Base-by-base conservation (phyloP, 805 yeast genomes). In the Starmerella sp. region DNA sequence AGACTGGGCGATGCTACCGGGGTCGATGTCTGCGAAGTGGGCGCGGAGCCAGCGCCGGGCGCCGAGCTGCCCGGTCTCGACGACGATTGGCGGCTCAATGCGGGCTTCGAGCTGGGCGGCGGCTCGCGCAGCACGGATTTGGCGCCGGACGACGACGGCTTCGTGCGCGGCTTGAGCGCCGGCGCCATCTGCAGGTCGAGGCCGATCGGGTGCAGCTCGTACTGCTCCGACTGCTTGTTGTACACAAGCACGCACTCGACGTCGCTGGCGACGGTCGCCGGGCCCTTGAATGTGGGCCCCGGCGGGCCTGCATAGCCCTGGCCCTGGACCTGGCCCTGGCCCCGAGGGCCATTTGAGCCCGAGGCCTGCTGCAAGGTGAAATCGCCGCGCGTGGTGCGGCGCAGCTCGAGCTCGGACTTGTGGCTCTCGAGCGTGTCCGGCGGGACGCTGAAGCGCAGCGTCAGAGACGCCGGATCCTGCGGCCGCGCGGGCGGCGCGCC, bases 221-320 rank as follows among this genome's bases (percentile, higher is more conserved):
- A 66, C 17, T 59, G 34, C 5, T 53, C 36, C 3, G 58, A 42
- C 17, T 80, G 77, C 36, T 90, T 86, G 66, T 88, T 91, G 69
- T 79, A 83, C 54, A 88, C 83, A 72, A 88, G 74, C 32, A 95
- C 86, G 67, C 87, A 87, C 9, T 90, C 89, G 54, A 59, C 62
- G 15, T 64, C 69, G 31, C 62, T 63, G 32, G 63, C 59, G 8
- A 55, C 52, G 2, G 62, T 57, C 14, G 58, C 62, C 29, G 63
- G 61, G 7, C 69, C 69, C 4, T 62, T 44, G 49, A 66, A 66
- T 22, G 62, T 43, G 17, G 57, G 57, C 15, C 54, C 36, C 32
- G 38, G 48, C 13, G 46, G 39, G 13, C 28, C 29, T 36, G 37
- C 44, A 48, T 28, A 15, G 43, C 43, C 43, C 43, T 39, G 43